Conservation (phyloP, 805 yeast species). For the Cyberlindnera suaveolens region DNA sequence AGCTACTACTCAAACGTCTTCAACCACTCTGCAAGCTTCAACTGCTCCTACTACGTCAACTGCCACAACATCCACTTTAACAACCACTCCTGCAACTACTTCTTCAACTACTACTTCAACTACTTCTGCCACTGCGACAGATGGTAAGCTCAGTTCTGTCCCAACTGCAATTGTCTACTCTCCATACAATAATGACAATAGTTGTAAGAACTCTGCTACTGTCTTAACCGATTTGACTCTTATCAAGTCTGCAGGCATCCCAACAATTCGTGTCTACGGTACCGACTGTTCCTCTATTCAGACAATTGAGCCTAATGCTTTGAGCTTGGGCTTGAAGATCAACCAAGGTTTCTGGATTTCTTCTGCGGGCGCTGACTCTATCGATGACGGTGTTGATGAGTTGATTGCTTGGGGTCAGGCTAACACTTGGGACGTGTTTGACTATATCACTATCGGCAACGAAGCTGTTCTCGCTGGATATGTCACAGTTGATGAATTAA, state of each 20-base stretch:
- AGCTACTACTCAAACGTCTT: slow-evolving; percentile 14
- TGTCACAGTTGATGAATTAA: slow-evolving; percentile 54
- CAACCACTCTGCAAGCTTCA: slow-evolving; percentile 11
- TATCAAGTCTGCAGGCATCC: slow-evolving; percentile 57
- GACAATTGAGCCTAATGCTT: slow-evolving; percentile 58
- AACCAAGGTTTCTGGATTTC: slow-evolving; percentile 88
- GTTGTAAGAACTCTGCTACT: slow-evolving; percentile 54
- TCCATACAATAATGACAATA: slow-evolving; percentile 65
- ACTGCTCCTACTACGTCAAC: slow-evolving; percentile 17
- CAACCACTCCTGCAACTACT: slow-evolving; percentile 13
- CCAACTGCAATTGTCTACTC: slow-evolving; percentile 68
- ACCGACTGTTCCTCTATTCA: slow-evolving; percentile 73
- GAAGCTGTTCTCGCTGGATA: slow-evolving; percentile 72
- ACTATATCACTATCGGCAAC: slow-evolving; percentile 77
- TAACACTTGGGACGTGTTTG: slow-evolving; percentile 68
- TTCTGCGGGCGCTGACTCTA: slow-evolving; percentile 57
- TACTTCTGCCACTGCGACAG: slow-evolving; percentile 24
- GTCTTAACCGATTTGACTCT: slow-evolving; percentile 53
- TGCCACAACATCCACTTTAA: slow-evolving; percentile 14
- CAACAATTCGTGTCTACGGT: slow-evolving; percentile 72
- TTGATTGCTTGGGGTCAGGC: slow-evolving; percentile 43
- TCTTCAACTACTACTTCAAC: slow-evolving; percentile 14
- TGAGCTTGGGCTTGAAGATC: slow-evolving; percentile 55
- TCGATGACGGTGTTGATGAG: slow-evolving; percentile 51
- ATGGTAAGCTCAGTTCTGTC: slow-evolving; percentile 26